phyloP scores from a whole-genome alignment of 1,284 basidiomycete species.

The Leccinum pseudoinsigne region DNA sequence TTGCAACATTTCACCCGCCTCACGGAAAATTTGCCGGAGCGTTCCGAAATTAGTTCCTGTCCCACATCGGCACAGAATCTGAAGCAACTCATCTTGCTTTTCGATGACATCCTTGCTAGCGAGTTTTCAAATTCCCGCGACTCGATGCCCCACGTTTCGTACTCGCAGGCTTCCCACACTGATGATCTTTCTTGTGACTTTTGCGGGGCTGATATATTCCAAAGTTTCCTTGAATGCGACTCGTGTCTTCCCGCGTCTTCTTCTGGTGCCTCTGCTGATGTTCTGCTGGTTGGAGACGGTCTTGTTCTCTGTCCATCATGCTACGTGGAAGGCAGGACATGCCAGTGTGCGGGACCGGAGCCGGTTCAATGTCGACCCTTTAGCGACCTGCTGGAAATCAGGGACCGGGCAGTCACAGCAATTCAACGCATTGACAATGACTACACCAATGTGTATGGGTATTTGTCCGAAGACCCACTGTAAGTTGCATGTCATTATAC shows the following conservation, averaged over 20 bases:
- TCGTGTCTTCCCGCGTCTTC: conserved; percentile 36
- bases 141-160: conserved; percentile 32
- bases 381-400: conserved; percentile 36
- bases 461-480: conserved; percentile 23
- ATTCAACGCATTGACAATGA: conserved; percentile 36
- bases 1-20: conserved; percentile 41
- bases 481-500: conserved; percentile 16
- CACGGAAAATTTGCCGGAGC: conserved; percentile 23
- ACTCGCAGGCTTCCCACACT: conserved; percentile 17
- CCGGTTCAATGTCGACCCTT: conserved; percentile 55
- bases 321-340: conserved; percentile 71
- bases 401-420: conserved; percentile 40
- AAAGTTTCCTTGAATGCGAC: conserved; percentile 72
- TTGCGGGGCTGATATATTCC: conserved; percentile 75
- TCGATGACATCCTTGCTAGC: conserved; percentile 56
- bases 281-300: conserved; percentile 40
- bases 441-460: conserved; percentile 27
- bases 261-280: conserved; percentile 10
- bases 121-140: conserved; percentile 46
- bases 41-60: not conserved
- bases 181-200: conserved; percentile 63
- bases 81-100: conserved; percentile 44
- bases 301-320: conserved; percentile 65
- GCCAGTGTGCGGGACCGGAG: conserved; percentile 56
- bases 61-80: conserved; percentile 16